Base-by-base conservation (phyloP, 1,284 basidiomycete genomes). In the Malassezia dermatis region DNA sequence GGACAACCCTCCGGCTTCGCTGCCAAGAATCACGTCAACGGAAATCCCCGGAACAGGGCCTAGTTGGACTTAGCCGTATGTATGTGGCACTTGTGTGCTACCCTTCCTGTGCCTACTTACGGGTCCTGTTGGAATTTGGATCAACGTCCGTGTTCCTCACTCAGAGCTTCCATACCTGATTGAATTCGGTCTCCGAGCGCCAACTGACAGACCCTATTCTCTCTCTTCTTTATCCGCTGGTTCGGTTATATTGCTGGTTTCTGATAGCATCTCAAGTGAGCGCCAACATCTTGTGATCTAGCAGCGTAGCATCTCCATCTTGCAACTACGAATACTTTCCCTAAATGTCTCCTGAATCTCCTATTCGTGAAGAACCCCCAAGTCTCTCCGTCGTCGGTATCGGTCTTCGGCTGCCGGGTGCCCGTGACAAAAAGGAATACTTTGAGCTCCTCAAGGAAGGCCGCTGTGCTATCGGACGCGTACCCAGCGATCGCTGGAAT, bases 401-500 rank as follows among this genome's bases (percentile, higher is more conserved):
- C 27, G 55, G 55, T 37, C 44, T 57, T 12, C 55, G 55, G 11
- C 45, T 57, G 10, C 55, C 55, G 1, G 55, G 55, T 32, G 55
- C 55, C 6, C 43, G 50, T 15, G 50, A 57, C 50, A 57, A 57
- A n/a, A 51, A 52, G 23, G 55, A 57, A 31, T 43, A 55, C 39
- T 47, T 53, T 27, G 41, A 65, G 31, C 55, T 57, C 8, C 51
- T 57, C 3, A 57, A 57, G 24, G 55, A 57, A 26, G 50, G 44
- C n/a, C 49, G 55, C 19, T 47, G 48, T 40, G 42, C n/a, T 35
- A 50, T 24, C 45, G 48, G 32, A 52, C 58, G 28, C 13, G 35
- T 31, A 8, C 58, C 63, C 6, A 37, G 19, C 21, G 59, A 44
- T 43, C 54, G 59, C 43, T 63, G 63, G 44, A 65, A 65, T 34